A percentile compares a stretch with the other conserved stretches of the same genome.
phyloP scores from a whole-genome alignment of 371 early-diverging fungal species.

The Mortierella sp. region DNA sequence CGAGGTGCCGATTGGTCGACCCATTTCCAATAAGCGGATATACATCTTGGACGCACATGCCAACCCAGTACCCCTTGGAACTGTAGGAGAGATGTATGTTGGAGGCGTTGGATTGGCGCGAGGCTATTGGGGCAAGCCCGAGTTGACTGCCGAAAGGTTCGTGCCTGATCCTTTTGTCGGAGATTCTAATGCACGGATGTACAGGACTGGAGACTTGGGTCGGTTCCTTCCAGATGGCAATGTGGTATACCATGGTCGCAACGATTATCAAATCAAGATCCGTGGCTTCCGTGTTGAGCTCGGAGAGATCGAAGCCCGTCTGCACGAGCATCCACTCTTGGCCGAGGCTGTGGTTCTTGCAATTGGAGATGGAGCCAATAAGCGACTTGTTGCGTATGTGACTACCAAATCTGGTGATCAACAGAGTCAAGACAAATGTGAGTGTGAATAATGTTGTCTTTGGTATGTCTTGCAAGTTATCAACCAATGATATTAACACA shows the following conservation, averaged over 20 bases:
- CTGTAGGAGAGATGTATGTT: slow-evolving; percentile 35
- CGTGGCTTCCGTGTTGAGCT: slow-evolving; percentile 59
- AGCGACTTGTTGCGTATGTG: too few relatives aligned
- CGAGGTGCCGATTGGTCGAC: neutral
- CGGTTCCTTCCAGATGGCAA: slow-evolving; percentile 49
- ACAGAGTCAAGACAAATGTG: too few relatives aligned
- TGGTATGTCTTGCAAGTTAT: too few relatives aligned
- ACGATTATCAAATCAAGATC: slow-evolving; percentile 56
- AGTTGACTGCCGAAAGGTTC: slow-evolving; percentile 27
- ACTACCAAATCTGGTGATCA: too few relatives aligned
- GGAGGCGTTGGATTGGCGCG: slow-evolving; percentile 15
- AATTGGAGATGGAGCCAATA: too few relatives aligned
- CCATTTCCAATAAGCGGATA: neutral
- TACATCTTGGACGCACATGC: slow-evolving; percentile 2
- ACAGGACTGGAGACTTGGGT: slow-evolving; percentile 56
- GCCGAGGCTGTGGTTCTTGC: too few relatives aligned
- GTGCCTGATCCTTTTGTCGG: slow-evolving; percentile 11
- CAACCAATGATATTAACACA: too few relatives aligned
- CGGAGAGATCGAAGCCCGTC: slow-evolving; percentile 42
- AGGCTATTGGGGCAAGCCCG: slow-evolving; percentile 39
- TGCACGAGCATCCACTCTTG: slow-evolving; percentile 11
- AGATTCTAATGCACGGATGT: slow-evolving; percentile 27
- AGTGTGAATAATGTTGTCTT: too few relatives aligned
- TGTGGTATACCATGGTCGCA: slow-evolving; percentile 34
- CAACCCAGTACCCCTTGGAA: slow-evolving; percentile 26